phyloP scores from a whole-genome alignment of 768 basidiomycete genomes.

The Cyclocybe cylindracea region DNA sequence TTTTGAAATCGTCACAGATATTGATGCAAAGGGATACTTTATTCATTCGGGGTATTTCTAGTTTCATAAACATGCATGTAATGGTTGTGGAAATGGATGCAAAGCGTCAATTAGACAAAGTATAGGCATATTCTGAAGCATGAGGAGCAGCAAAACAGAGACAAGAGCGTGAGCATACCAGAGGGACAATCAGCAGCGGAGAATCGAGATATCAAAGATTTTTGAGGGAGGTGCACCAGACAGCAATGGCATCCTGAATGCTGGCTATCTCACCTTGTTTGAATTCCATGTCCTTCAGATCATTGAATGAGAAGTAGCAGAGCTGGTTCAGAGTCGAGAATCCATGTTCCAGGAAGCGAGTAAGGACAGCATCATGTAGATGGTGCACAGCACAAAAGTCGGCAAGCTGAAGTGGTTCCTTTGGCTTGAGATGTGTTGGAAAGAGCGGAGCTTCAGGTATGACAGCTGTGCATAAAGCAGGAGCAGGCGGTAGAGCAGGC shows the following conservation, averaged over 20 bases:
- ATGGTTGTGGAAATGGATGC: background rate
- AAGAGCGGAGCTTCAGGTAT: too few relatives aligned
- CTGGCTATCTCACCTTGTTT: conserved; percentile 16
- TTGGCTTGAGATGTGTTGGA: too few relatives aligned
- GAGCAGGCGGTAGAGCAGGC: too few relatives aligned
- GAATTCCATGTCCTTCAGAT: conserved; percentile 21
- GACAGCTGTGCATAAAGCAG: too few relatives aligned
- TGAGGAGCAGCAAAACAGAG: background rate
- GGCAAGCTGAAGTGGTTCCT: background rate
- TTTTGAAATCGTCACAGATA: conserved; percentile 24
- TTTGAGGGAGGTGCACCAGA: too few relatives aligned
- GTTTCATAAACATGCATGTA: background rate
- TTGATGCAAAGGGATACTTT: conserved; percentile 32
- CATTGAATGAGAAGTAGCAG: conserved; percentile 1
- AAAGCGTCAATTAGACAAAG: too few relatives aligned
- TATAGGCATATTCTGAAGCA: background rate
- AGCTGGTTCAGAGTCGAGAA: conserved; percentile 9
- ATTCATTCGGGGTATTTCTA: conserved; percentile 32
- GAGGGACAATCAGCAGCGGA: too few relatives aligned
- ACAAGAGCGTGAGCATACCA: too few relatives aligned
- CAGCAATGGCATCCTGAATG: conserved; percentile 14
- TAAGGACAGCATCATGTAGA: conserved; percentile 1
- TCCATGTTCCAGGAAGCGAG: conserved; percentile 1
- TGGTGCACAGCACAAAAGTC: background rate
- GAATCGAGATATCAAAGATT: too few relatives aligned